Evolutionary conservation across 148 eudicot species (phyloP).

Genomic region (Heliosperma pusillum): DNA sequence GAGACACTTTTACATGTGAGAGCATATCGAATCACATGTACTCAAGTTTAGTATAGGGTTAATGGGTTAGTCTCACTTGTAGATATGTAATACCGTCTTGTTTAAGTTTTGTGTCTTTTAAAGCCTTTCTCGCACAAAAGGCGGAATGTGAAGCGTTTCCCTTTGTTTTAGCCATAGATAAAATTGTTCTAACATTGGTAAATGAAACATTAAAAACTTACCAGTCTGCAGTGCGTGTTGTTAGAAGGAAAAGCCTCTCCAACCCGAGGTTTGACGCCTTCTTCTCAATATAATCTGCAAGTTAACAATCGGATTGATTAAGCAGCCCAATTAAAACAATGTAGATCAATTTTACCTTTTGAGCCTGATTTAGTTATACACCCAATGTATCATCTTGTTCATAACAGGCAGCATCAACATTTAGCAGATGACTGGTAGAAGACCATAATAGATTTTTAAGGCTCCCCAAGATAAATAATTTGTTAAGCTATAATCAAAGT

Average conservation of each 20-base stretch:
- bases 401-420: not conserved
- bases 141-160: not conserved
- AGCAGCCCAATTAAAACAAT: not conserved
- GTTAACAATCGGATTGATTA: conserved; percentile 11
- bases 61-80: too few relatives aligned
- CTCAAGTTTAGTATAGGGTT: too few relatives aligned
- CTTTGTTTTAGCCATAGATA: not conserved
- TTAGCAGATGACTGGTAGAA: not conserved
- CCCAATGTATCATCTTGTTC: not conserved
- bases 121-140: not conserved
- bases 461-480: not conserved
- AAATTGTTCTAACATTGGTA: not conserved
- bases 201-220: conserved; percentile 22
- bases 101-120: not conserved
- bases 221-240: conserved; percentile 99
- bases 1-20: too few relatives aligned
- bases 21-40: too few relatives aligned
- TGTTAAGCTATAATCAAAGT: not conserved
- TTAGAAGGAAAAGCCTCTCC: conserved; percentile 73
- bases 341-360: not conserved
- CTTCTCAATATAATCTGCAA: conserved; percentile 86
- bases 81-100: too few relatives aligned
- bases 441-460: not conserved
- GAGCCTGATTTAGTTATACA: not conserved
- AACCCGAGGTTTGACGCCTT: conserved; percentile 78